Base-by-base conservation (phyloP, 441 rosid genomes). In the Kokia cookei region DNA sequence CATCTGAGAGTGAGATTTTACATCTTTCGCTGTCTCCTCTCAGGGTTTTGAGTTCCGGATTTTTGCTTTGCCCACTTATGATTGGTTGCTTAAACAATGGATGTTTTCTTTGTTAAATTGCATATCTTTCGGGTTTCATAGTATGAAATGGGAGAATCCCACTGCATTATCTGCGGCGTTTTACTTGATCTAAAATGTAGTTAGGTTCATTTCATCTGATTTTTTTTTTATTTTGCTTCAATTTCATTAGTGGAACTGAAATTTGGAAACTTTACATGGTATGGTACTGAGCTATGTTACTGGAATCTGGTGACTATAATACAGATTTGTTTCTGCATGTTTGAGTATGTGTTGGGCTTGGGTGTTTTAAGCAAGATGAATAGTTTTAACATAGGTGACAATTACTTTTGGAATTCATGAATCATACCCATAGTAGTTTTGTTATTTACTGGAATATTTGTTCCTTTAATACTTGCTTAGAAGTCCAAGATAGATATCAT, bases 401-500 rank as follows among this genome's bases (percentile, higher is more conserved):
- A 58, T 43, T 22, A 24, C 54, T 65, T 68, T 57, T 13, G 55
- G 35, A 58, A 54, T 58, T 47, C n/a, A 26, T 58, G n/a, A 26
- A 24, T 58, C 32, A 45, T 72, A 26, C 27, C 58, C 15, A n/a
- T 47, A 19, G 29, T 19, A 12, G 7, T 54, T 54, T 19, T 55
- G 32, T n/a, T 24, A 27, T 27, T 64, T 37, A 47, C 19, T 37
- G 29, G 45, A 51, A 8, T 63, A 29, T 57, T n/a, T 57, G 70
- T 72, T 67, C 65, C 19, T 24, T 55, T 60, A 59, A 48, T 45
- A 26, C n/a, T 72, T 68, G 19, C 32, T 37, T 48, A 43, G 70
- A 15, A 77, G 40, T 73, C 64, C 26, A 15, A 55, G 14, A 71
- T 29, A 71, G 71, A 40, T 53, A 73, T 67, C 40, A 89, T 89